These are phyloP conservation scores for Volvox reticuliferus DNA, from an alignment of 139 green algal species.

Conservation along the genomic window DNA sequence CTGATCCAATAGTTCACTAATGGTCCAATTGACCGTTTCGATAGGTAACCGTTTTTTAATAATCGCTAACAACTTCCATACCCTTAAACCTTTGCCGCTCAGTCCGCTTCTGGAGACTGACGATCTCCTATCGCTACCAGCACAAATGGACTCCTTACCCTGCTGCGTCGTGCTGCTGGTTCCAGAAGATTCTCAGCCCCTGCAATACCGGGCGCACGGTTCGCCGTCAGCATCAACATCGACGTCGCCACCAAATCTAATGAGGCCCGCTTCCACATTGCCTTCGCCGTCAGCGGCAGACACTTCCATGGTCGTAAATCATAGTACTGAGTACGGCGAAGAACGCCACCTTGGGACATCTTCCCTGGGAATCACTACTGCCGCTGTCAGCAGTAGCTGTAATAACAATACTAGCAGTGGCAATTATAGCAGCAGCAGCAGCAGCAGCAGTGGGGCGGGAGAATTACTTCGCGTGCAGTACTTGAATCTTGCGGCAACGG, in stretches of 20 bases:
- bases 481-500: slow-evolving; percentile 18
- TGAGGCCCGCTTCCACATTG: not conserved
- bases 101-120: slow-evolving; percentile 6
- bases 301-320: too few relatives aligned
- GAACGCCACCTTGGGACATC: not conserved
- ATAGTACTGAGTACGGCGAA: not conserved
- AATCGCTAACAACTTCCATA: too few relatives aligned
- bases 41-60: too few relatives aligned
- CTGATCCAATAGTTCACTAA: too few relatives aligned
- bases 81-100: not conserved
- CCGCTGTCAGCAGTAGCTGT: not conserved
- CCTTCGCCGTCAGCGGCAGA: not conserved
- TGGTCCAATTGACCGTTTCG: too few relatives aligned
- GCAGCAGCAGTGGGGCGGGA: not conserved
- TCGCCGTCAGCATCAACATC: not conserved
- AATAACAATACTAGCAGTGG: not conserved
- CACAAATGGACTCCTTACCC: not conserved
- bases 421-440: not conserved
- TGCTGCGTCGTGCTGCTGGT: slow-evolving; percentile 41
- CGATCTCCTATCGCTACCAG: not conserved
- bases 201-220: too few relatives aligned
- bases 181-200: not conserved
- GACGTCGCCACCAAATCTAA: not conserved
- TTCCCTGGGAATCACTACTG: not conserved
- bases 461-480: not conserved